These are phyloP conservation scores for Malassezia vespertilionis DNA, from an alignment of 1,284 basidiomycete species.

Conservation along the genomic window DNA sequence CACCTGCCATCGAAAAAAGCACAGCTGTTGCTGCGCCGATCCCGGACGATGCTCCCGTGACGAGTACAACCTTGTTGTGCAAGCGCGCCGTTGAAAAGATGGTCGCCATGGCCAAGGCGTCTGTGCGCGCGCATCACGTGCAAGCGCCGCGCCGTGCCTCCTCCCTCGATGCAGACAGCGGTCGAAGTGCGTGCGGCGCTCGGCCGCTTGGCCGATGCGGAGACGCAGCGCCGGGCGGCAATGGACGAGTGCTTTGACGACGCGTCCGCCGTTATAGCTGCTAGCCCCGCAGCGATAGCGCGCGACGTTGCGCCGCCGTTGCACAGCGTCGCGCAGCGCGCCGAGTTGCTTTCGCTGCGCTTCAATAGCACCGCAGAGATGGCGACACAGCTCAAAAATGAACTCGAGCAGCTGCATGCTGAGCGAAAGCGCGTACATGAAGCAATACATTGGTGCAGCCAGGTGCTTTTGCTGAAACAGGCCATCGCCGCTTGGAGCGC, in stretches of 20 bases:
- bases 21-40: constrained; percentile 54
- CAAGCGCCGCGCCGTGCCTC: constrained; percentile 1
- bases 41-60: constrained; percentile 73
- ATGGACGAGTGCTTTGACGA: neutral
- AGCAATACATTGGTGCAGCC: constrained; percentile 69
- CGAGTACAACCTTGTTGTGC: constrained; percentile 69
- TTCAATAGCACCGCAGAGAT: constrained; percentile 65
- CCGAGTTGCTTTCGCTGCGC: constrained; percentile 54
- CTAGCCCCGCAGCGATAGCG: neutral
- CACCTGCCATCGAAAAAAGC: constrained; percentile 45
- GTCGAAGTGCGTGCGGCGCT: constrained; percentile 8
- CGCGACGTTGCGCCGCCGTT: constrained; percentile 59
- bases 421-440: constrained; percentile 78
- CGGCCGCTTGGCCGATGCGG: constrained; percentile 1
- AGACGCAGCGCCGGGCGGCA: neutral
- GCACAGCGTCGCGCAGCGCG: constrained; percentile 57
- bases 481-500: constrained; percentile 65
- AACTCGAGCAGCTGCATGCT: constrained; percentile 74
- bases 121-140: constrained; percentile 1
- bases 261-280: neutral
- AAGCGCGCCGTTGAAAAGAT: constrained; percentile 48
- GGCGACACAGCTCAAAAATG: constrained; percentile 77
- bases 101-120: constrained; percentile 2
- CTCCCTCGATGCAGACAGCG: constrained; percentile 1
- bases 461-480: constrained; percentile 82